Base-by-base conservation (phyloP, 2,329 filamentous ascomycete genomes). In the Colletotrichum tropicicola region DNA sequence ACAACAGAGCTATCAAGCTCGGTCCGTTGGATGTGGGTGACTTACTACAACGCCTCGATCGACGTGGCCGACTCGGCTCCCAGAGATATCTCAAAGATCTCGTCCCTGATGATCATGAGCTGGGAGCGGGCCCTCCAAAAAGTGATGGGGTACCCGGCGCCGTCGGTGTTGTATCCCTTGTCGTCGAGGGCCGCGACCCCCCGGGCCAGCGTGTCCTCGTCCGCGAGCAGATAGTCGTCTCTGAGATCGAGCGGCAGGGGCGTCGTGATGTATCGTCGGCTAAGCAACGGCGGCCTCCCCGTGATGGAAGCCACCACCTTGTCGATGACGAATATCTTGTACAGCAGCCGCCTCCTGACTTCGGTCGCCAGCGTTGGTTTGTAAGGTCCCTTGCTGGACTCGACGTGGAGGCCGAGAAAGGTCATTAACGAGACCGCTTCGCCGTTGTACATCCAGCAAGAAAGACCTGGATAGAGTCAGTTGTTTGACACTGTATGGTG, bases 1-100 rank as follows among this genome's bases (percentile, higher is more conserved):
- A n/a, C n/a, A n/a, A n/a, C n/a, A n/a, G n/a, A n/a, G n/a, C n/a
- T n/a, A n/a, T n/a, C n/a, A n/a, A n/a, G n/a, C n/a, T n/a, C n/a
- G n/a, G n/a, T n/a, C n/a, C n/a, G n/a, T n/a, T n/a, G n/a, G n/a
- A n/a, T n/a, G n/a, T n/a, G n/a, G n/a, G n/a, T n/a, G n/a, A 12
- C 8, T 54, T 17, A 65, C 61, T 41, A 51, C 21, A 65, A 23
- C 1, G 23, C 23, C 10, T 54, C 43, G 7, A 17, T 12, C n/a
- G 61, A 60, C 0, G 81, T 77, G 6, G 73, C 71, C 59, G 72
- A 71, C 3, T 74, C 48, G 10, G n/a, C 69, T 4, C 82, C 82
- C 0, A 89, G 73, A 0, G 86, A 85, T 21, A 89, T 78, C 66
- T 89, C 85, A 5, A 90, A 77, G 5, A 90, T 82, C 49, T 90